These are phyloP conservation scores for Lumnitzera littorea DNA, from an alignment of 345 rosid species.

Conservation along the genomic window DNA sequence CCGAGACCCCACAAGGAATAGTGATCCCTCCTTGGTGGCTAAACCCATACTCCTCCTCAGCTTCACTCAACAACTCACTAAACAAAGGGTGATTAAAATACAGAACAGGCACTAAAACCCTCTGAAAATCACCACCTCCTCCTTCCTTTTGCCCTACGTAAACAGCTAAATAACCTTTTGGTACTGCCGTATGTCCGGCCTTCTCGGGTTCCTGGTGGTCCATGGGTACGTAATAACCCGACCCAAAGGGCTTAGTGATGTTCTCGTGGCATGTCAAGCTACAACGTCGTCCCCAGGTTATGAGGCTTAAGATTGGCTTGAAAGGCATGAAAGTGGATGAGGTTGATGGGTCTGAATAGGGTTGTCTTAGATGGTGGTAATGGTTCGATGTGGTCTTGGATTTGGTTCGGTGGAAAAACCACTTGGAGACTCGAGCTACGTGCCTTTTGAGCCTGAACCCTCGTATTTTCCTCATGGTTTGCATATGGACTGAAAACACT, in stretches of 20 bases:
- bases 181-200: slow-evolving; percentile 32
- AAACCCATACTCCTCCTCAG: slow-evolving; percentile 67
- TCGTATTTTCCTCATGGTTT: slow-evolving; percentile 35
- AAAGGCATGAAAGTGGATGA: not conserved
- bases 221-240: slow-evolving; percentile 30
- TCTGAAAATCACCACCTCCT: slow-evolving; percentile 54
- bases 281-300: slow-evolving; percentile 51
- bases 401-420: slow-evolving; percentile 34
- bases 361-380: slow-evolving; percentile 14
- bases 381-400: slow-evolving; percentile 8
- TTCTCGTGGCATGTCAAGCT: slow-evolving; percentile 40
- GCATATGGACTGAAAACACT: not conserved
- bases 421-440: slow-evolving; percentile 35
- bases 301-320: slow-evolving; percentile 36
- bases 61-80: slow-evolving; percentile 47
- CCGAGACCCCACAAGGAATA: slow-evolving; percentile 66
- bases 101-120: slow-evolving; percentile 70
- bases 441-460: slow-evolving; percentile 58
- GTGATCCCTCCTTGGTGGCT: slow-evolving; percentile 68
- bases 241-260: slow-evolving; percentile 13
- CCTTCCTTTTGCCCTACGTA: slow-evolving; percentile 54
- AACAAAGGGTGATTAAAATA: slow-evolving; percentile 82
- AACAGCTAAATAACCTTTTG: slow-evolving; percentile 65
- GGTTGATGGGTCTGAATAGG: not conserved
- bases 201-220: slow-evolving; percentile 16